Base-by-base conservation (phyloP, 345 rosid genomes). In the Camelina laxa region DNA sequence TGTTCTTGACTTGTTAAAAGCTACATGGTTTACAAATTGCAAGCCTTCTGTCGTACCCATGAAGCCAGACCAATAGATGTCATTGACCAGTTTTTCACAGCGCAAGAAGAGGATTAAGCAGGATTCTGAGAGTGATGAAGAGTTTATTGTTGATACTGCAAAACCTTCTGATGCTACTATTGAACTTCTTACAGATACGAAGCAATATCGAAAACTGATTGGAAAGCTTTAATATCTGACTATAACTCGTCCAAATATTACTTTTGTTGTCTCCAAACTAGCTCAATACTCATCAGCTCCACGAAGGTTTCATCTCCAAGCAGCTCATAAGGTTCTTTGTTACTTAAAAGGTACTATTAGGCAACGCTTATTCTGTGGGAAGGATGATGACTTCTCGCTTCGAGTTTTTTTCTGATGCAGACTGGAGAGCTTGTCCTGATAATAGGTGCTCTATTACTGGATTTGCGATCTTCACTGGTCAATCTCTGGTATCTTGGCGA, bases 71-170 rank as follows among this genome's bases (percentile, higher is more conserved):
- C 30, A 27, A 0, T 5, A 27, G 4, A 27, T 27, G 5, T 27
- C 30, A 3, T 27, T 27, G 30, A 27, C 30, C 4, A 27, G 30
- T 27, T 27, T 27, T 5, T 27, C 30, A 0, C 30, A 5, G 4
- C 30, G 30, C 4, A 27, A 4, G 0, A 64, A 64, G 3, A 16
- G n/a, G n/a, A n/a, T n/a, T n/a, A n/a, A 21, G 19, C 1, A 16
- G 0, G 0, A 45, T 0, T 21, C 19, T 4, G 9, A 21, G 0
- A 9, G 8, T 6, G 12, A 2, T 12, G 65, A 33, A 2, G 2
- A 0, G n/a, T n/a, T 3, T 1, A 0, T 20, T 0, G 3, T 0
- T 0, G 31, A 60, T 2, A 0, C 0, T 0, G 30, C 30, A 0
- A 4, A 27, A 0, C 30, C 30, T 4, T 27, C 30, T 27, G 5